Evolutionary conservation across 1,139 yeast genomes (phyloP), one percentile per base, ranked within the genome.

Genomic region (Schizosaccharomyces versatilis): DNA sequence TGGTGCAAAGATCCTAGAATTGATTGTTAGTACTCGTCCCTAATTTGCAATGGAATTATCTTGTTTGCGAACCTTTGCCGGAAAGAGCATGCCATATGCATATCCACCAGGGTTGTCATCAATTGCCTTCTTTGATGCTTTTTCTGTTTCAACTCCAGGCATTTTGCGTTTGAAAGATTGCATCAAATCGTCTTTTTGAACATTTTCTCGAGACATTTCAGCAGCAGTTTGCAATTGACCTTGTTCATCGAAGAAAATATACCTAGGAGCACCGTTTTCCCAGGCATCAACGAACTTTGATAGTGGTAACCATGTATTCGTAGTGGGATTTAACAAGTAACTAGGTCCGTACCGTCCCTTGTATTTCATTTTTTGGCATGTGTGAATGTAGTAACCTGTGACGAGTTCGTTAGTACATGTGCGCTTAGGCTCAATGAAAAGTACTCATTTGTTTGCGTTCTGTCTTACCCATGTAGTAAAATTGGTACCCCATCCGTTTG

Each of bases 331-430:
- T 24, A 68, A 61, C 17, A 69, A 55, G 55, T 61, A 64, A 38
- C 68, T 62, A 6, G 72, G 72, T 7, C 58, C 53, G 65, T 81
- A 85, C 58, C 78, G 75, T 44, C 75, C 79, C 67, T 88, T 88
- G 65, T 88, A 88, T 48, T 70, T 71, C 95, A 88, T 85, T 64
- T 88, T 88, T 1, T 70, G 71, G 65, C 95, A 84, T 61, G 80
- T 85, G 6, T 79, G 79, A 52, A 85, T 78, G 63, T 80, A 86
- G 61, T 78, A 84, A 0, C 72, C 62, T 60, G 53, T 41, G 93
- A 52, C 38, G 24, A 47, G 48, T 24, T 24, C 32, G 2, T 24
- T 49, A 24, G 41, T 17, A 38, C 54, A 15, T 36, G 6, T 7
- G 6, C 12, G 7, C 24, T 36, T 5, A 24, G 17, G 12, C 24